Percentiles rank a stretch among this genome's conserved stretches.
Conservation (phyloP, 192 early-diverging fungal species). For the Funneliformis mosseae region DNA sequence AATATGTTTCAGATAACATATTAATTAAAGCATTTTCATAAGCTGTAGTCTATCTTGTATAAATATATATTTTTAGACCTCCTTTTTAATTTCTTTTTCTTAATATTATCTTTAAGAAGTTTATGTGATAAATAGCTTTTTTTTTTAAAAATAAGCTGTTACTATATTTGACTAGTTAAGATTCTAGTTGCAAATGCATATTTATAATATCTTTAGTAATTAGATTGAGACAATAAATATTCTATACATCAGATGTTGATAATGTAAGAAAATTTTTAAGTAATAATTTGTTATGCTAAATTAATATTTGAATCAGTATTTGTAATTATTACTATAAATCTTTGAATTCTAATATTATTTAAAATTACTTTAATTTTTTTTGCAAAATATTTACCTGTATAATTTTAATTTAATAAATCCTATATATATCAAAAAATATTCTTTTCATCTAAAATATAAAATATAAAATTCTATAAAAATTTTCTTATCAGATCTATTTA, state of each 20-base stretch:
- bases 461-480: conserved; percentile 14
- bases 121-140: background rate
- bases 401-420: background rate
- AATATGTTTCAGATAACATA: background rate
- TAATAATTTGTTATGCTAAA: background rate
- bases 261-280: background rate
- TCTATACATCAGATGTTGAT: background rate
- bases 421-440: background rate
- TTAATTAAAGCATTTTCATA: background rate
- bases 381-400: background rate
- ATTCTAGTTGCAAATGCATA: conserved; percentile 7
- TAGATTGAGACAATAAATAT: background rate
- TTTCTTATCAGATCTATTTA: background rate
- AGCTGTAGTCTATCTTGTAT: background rate
- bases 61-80: background rate
- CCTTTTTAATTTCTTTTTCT: background rate
- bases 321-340: background rate
- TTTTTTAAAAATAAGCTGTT: background rate
- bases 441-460: background rate
- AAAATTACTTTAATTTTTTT: background rate
- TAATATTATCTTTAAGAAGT: background rate
- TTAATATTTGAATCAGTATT: background rate
- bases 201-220: conserved; percentile 12
- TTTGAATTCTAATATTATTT: background rate
- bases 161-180: background rate